Percentiles rank a stretch among this genome's conserved stretches.
Conservation (phyloP, 2,329 filamentous ascomycete genomes). For the Triangularia verruculosa region DNA sequence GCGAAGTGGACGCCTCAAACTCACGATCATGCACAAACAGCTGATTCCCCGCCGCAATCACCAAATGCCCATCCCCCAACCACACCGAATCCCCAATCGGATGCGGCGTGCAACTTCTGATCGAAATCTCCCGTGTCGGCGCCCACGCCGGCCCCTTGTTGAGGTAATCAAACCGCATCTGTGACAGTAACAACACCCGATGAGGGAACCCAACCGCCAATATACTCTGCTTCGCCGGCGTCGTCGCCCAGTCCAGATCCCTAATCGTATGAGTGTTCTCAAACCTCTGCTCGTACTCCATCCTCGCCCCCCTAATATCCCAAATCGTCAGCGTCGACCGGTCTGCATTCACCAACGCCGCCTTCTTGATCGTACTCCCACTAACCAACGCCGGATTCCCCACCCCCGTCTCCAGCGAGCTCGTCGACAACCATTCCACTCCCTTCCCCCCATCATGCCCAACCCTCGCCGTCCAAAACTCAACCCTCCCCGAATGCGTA, state of each 20-base stretch:
- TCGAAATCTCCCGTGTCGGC: constrained; percentile 75
- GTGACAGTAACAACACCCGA: constrained; percentile 74
- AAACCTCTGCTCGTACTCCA: constrained; percentile 78
- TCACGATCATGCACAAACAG: constrained; percentile 78
- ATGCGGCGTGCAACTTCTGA: constrained; percentile 78
- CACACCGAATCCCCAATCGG: constrained; percentile 92
- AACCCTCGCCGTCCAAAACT: constrained; percentile 82
- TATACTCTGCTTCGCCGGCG: constrained; percentile 83
- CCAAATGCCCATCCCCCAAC: constrained; percentile 79
- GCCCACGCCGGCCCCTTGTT: constrained; percentile 89
- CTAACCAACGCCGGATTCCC: constrained; percentile 72
- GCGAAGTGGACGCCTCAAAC: constrained; percentile 61
- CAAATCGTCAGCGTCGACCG: constrained; percentile 81
- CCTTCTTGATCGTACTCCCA: constrained; percentile 82
- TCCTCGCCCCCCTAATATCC: constrained; percentile 77
- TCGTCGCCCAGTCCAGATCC: constrained; percentile 92
- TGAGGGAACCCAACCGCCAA: constrained; percentile 91
- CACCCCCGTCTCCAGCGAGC: constrained; percentile 75
- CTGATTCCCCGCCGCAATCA: constrained; percentile 88
- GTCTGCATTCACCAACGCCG: constrained; percentile 72
- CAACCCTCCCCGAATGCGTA: constrained; percentile 68
- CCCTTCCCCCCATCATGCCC: constrained; percentile 53
- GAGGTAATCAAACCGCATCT: constrained; percentile 89
- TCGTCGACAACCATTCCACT: constrained; percentile 80
- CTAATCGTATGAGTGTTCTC: constrained; percentile 70